Base-by-base conservation (phyloP, 2,329 filamentous ascomycete genomes). In the Aspergillus pseudoglaucus region DNA sequence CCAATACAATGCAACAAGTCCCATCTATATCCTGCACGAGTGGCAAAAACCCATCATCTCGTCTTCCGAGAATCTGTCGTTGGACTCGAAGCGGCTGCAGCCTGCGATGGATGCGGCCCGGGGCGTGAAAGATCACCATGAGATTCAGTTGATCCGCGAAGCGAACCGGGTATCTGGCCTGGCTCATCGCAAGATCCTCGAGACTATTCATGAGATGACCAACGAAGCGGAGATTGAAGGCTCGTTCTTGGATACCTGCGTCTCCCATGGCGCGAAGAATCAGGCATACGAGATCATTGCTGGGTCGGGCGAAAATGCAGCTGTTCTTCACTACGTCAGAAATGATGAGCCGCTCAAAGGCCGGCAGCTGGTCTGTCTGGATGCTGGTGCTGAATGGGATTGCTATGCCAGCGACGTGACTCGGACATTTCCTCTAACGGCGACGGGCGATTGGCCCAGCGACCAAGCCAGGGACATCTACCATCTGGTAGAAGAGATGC, bases 261-360 rank as follows among this genome's bases (percentile, higher is more conserved):
- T 93, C 50, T 79, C 83, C 45, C 77, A 84, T 51, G 87, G 87
- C 20, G 85, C 86, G 45, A 85, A 83, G 63, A 83, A 93, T 59
- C 89, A 94, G 74, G 85, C 91, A 1, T 97, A 97, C 69, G 81
- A 87, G 56, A 84, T 85, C 51, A 96, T 97, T 60, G 83, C 93
- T 15, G 91, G 89, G 0, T 81, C 81, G 30, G 91, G 91, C 9
- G 78, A 82, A 4, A 84, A 87, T 14, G 90, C 87, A 0, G 88
- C 90, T 4, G 93, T 88, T 1, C 77, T 96, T 30, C 91, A 96
- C 71, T 96, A 96, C 59, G 81, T 89, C 20, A 81, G 85, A 61
- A 95, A 95, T 65, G 76, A 90, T 55, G 77, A 84, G 60, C 76
- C 83, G 0, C 71, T 91, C 32, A 70, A 72, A 1, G 82, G 81